A percentile compares a stretch with the other conserved stretches of the same genome.
phyloP scores from a whole-genome alignment of 805 yeast genomes.

The Tetrapisispora arboricola region DNA sequence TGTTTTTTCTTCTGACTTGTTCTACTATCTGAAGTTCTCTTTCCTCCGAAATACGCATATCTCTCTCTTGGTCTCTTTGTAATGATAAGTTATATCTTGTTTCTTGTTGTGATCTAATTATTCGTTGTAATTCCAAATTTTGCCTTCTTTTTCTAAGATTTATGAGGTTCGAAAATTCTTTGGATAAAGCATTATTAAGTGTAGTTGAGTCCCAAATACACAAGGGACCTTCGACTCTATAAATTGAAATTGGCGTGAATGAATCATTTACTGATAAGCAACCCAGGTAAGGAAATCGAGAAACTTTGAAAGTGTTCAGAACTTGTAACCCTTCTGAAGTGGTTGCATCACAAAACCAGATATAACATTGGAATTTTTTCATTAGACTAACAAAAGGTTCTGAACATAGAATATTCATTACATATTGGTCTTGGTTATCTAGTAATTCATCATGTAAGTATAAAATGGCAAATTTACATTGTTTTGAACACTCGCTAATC shows the following conservation, averaged over 20 bases:
- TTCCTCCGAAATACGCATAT: conserved; percentile 14
- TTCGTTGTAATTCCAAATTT: conserved; percentile 46
- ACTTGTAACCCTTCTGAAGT: conserved; percentile 78
- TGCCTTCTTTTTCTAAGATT: conserved; percentile 54
- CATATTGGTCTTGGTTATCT: conserved; percentile 47
- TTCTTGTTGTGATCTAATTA: conserved; percentile 63
- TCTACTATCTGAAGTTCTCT: conserved; percentile 12
- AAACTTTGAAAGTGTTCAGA: conserved; percentile 60
- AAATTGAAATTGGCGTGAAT: conserved; percentile 24
- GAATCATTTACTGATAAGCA: conserved; percentile 57
- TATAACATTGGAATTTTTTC: conserved; percentile 41
- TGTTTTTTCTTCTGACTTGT: conserved; percentile 14
- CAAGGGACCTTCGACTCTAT: conserved; percentile 18
- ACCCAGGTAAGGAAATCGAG: conserved; percentile 75
- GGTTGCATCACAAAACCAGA: conserved; percentile 87
- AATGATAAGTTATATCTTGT: conserved; percentile 64
- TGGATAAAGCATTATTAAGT: conserved; percentile 16
- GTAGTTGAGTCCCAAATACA: conserved; percentile 9
- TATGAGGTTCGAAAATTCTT: conserved; percentile 32
- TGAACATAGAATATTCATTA: conserved; percentile 44
- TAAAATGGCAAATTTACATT: conserved; percentile 63
- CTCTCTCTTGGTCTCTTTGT: conserved; percentile 51
- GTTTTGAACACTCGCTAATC: conserved; percentile 53
- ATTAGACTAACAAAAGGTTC: conserved; percentile 39
- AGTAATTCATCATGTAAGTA: conserved; percentile 65